Conservation (phyloP, 176 grass and related monocot species). For the Cenchrus fungigraminus region DNA sequence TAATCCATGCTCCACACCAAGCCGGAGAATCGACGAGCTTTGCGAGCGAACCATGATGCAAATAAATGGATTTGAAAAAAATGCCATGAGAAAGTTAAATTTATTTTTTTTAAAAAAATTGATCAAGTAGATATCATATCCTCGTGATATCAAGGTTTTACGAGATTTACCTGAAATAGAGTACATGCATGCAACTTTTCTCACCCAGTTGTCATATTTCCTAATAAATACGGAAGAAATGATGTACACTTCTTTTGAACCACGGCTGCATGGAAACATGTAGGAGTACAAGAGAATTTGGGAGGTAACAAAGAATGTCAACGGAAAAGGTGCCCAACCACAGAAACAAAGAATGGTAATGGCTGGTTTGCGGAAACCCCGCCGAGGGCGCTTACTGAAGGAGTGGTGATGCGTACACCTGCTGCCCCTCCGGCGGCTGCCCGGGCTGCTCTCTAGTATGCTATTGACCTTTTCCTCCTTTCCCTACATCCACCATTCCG, state of each 20-base stretch:
- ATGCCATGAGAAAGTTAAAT: too few relatives aligned
- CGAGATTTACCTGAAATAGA: too few relatives aligned
- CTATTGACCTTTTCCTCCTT: constrained; percentile 29
- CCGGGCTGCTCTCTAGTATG: constrained; percentile 1
- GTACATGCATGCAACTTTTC: neutral
- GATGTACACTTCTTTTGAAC: too few relatives aligned
- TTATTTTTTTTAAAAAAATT: too few relatives aligned
- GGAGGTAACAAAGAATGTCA: neutral
- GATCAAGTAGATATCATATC: too few relatives aligned
- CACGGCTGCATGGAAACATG: neutral
- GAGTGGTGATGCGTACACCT: constrained; percentile 1
- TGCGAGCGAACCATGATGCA: too few relatives aligned
- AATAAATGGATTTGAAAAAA: too few relatives aligned
- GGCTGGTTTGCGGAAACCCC: neutral
- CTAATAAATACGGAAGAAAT: neutral
- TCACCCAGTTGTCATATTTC: neutral
- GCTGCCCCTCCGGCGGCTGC: constrained; percentile 2
- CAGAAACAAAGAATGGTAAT: neutral
- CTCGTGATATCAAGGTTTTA: too few relatives aligned
- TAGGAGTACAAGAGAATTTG: neutral
- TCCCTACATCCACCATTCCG: neutral
- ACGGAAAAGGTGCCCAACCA: neutral
- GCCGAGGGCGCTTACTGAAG: constrained; percentile 3
- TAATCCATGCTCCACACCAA: too few relatives aligned
- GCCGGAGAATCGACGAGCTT: too few relatives aligned